Evolutionary conservation across 2,329 filamentous ascomycete genomes (phyloP), one percentile per base, ranked within the genome.

Genomic region (Aspergillus persii): DNA sequence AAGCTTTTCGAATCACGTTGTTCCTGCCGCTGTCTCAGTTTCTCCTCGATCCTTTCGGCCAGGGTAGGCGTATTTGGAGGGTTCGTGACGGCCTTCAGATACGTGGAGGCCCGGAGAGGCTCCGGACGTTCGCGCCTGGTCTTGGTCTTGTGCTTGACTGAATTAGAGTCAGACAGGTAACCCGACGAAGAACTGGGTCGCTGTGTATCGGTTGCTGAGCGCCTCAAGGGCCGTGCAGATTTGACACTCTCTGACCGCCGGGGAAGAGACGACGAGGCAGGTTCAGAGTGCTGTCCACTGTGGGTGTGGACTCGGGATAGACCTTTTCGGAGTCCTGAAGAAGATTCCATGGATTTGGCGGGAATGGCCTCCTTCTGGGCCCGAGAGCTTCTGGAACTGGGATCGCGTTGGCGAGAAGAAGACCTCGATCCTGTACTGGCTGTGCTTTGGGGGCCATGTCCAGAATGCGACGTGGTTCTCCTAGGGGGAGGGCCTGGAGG

Each of bases 41-140:
- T 75, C 60, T 74, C 71, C 49, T 74, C 72, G n/a, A 73, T 56
- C 36, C 71, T 66, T 53, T 74, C 71, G 5, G 72, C 71, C 49
- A 75, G 61, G 15, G 54, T 61, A 4, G 56, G 30, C 31, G 30
- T 31, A 63, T 67, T 12, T 56, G 66, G 49, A 53, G 15, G 6
- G 12, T 53, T 54, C 9, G 54, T 60, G 29, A 52, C 59, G 46
- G 59, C 30, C 31, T 59, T 63, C n/a, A 41, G 44, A 5, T 58
- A 30, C 31, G 44, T 30, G 12, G 9, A 6, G 53, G 48, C 12
- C 47, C 55, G 44, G 9, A 47, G 18, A 12, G 50, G 46, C 39
- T 52, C 27, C 49, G 30, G 33, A 12, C 23, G 8, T 8, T 30
- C 53, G 29, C 27, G 18, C 27, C 48, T 57, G 23, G 29, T 41